Percentiles rank a stretch among this genome's conserved stretches.
Evolutionary conservation across 1,284 basidiomycete genomes (phyloP).

Genomic region (Cryptococcus sp.): DNA sequence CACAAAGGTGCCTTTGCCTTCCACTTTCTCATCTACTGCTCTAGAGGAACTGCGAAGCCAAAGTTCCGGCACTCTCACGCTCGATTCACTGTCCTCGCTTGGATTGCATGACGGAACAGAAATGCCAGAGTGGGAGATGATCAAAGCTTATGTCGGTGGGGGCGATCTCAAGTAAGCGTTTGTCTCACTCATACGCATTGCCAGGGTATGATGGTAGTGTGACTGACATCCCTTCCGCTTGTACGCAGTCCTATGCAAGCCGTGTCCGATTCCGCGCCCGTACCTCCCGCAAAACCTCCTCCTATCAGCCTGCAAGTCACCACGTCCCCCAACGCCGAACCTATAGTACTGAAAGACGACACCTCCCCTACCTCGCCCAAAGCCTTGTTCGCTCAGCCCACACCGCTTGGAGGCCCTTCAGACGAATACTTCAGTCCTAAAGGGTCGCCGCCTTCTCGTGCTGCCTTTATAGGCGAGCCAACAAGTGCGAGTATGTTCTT

Average conservation of each 20-base stretch:
- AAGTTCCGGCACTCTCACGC: constrained; percentile 41
- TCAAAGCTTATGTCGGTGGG: constrained; percentile 46
- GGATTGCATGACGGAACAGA: constrained; percentile 4
- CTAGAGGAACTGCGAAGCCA: constrained; percentile 34
- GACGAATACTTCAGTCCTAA: not conserved
- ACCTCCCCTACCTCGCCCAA: constrained; percentile 12
- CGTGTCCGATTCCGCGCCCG: constrained; percentile 2
- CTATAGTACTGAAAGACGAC: not conserved
- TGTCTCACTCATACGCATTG: not conserved
- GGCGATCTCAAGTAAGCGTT: constrained; percentile 43
- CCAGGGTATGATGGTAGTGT: too few relatives aligned
- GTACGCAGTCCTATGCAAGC: constrained; percentile 2
- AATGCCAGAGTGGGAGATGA: constrained; percentile 35
- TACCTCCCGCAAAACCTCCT: not conserved
- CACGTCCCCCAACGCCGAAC: not conserved
- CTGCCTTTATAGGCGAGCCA: too few relatives aligned
- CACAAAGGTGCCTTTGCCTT: constrained; percentile 41
- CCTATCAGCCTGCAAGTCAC: constrained; percentile 7
- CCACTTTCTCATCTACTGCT: constrained; percentile 28
- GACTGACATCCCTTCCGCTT: too few relatives aligned
- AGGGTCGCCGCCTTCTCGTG: not conserved
- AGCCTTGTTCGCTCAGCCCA: constrained; percentile 21
- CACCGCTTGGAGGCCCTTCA: constrained; percentile 13
- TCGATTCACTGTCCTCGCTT: constrained; percentile 41
- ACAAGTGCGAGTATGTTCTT: constrained; percentile 12